These are phyloP conservation scores for Tetracentron sinense DNA, from an alignment of 164 flowering plant genomes.

Conservation along the genomic window DNA sequence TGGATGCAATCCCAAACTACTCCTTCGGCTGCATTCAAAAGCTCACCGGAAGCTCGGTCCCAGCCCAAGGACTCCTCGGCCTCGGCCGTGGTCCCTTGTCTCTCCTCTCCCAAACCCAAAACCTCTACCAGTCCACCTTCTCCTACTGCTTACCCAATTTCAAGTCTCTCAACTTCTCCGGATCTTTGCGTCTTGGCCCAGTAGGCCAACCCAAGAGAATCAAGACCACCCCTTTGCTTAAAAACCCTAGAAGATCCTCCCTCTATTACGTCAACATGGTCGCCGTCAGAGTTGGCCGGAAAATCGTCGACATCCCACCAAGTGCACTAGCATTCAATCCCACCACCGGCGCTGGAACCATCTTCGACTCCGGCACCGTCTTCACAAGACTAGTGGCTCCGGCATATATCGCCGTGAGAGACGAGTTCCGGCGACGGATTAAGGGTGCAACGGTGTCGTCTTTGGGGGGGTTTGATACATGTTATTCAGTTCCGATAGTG, in stretches of 20 bases:
- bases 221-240: conserved; percentile 68
- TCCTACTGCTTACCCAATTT: conserved; percentile 92
- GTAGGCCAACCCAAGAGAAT: conserved; percentile 66
- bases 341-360: conserved; percentile 81
- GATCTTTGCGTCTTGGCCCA: conserved; percentile 74
- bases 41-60: conserved; percentile 61
- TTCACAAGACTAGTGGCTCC: conserved; percentile 49
- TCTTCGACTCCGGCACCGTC: conserved; percentile 76
- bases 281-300: conserved; percentile 61
- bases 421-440: conserved; percentile 52
- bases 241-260: conserved; percentile 74
- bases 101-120: conserved; percentile 55
- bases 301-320: conserved; percentile 53
- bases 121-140: conserved; percentile 72
- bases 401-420: conserved; percentile 57
- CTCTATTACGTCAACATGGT: conserved; percentile 74
- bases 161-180: conserved; percentile 65
- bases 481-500: conserved; percentile 47
- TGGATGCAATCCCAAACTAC: conserved; percentile 55
- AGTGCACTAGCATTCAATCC: conserved; percentile 66
- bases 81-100: conserved; percentile 89
- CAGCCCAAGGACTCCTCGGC: conserved; percentile 81
- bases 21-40: conserved; percentile 68
- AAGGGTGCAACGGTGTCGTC: conserved; percentile 34
- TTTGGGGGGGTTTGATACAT: conserved; percentile 87